A percentile compares a stretch with the other conserved stretches of the same genome.
Conservation (phyloP, 352 stramenopile genomes). For the Phytophthora palmivora region DNA sequence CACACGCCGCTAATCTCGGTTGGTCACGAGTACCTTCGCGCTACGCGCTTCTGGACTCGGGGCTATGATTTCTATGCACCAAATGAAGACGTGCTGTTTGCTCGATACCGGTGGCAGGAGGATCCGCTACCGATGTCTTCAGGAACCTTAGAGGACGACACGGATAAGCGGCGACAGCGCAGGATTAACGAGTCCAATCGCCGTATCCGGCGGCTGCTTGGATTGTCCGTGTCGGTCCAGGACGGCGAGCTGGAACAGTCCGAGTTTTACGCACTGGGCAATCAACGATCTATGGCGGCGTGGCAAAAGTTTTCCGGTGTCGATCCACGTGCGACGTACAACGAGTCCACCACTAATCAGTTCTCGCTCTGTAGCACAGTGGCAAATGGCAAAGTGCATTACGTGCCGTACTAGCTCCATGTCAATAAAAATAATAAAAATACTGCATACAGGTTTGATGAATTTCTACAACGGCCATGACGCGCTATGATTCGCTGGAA, state of each 20-base stretch:
- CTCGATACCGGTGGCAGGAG: constrained; percentile 63
- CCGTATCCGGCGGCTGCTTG: constrained; percentile 71
- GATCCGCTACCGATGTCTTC: constrained; percentile 28
- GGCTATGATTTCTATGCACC: constrained; percentile 90
- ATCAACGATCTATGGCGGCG: constrained; percentile 49
- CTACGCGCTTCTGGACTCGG: constrained; percentile 85
- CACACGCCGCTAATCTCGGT: constrained; percentile 64
- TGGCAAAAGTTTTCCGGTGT: constrained; percentile 78
- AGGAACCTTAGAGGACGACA: constrained; percentile 19
- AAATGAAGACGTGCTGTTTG: constrained; percentile 66
- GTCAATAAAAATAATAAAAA: background rate
- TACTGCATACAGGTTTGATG: background rate
- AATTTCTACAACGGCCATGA: constrained; percentile 1
- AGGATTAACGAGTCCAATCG: constrained; percentile 50
- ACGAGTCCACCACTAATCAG: constrained; percentile 90
- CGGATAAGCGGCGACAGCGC: constrained; percentile 23
- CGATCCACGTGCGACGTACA: constrained; percentile 58
- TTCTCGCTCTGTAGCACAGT: constrained; percentile 68
- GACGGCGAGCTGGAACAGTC: constrained; percentile 42
- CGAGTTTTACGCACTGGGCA: constrained; percentile 56
- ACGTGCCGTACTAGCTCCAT: constrained; percentile 57
- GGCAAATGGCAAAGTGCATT: constrained; percentile 50
- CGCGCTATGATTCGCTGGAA: constrained; percentile 9
- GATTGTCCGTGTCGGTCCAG: constrained; percentile 52
- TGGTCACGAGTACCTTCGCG: constrained; percentile 79